Evolutionary conservation across 306 rosid species (phyloP).

Genomic region (Glycine tomentella): DNA sequence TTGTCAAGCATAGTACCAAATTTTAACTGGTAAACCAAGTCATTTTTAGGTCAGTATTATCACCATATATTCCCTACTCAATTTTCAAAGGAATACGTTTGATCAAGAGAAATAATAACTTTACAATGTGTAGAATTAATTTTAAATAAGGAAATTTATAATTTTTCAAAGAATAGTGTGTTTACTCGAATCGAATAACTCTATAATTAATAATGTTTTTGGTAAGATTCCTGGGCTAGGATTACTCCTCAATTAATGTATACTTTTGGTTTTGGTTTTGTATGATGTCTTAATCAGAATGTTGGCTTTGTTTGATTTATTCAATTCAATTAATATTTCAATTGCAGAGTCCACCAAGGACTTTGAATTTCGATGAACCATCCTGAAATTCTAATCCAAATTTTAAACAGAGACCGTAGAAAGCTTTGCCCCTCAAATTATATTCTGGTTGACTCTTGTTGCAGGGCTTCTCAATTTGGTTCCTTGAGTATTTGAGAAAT

Average conservation of each 20-base stretch:
- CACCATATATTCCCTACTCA: constrained; percentile 16
- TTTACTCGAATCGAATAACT: not conserved
- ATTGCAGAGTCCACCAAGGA: constrained; percentile 14
- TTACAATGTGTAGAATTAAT: constrained; percentile 1
- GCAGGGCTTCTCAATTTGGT: constrained; percentile 18
- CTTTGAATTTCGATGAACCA: constrained; percentile 44
- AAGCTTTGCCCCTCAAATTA: constrained; percentile 19
- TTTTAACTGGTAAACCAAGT: constrained; percentile 28
- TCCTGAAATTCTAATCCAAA: constrained; percentile 24
- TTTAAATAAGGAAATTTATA: not conserved
- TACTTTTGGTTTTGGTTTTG: not conserved
- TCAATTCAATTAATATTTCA: too few relatives aligned
- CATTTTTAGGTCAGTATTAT: constrained; percentile 27
- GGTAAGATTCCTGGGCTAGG: constrained; percentile 8
- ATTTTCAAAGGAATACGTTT: constrained; percentile 22
- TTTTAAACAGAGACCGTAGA: constrained; percentile 29
- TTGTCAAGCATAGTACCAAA: constrained; percentile 18
- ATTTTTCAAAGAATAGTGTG: not conserved
- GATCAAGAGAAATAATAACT: not conserved
- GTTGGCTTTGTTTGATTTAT: constrained; percentile 1
- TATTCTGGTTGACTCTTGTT: constrained; percentile 43
- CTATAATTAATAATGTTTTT: constrained; percentile 22
- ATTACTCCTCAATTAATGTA: constrained; percentile 32
- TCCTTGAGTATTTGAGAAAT: constrained; percentile 42
- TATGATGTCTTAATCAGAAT: constrained; percentile 28